Conservation (phyloP, 768 basidiomycete genomes). For the Lyophyllum semitale region DNA sequence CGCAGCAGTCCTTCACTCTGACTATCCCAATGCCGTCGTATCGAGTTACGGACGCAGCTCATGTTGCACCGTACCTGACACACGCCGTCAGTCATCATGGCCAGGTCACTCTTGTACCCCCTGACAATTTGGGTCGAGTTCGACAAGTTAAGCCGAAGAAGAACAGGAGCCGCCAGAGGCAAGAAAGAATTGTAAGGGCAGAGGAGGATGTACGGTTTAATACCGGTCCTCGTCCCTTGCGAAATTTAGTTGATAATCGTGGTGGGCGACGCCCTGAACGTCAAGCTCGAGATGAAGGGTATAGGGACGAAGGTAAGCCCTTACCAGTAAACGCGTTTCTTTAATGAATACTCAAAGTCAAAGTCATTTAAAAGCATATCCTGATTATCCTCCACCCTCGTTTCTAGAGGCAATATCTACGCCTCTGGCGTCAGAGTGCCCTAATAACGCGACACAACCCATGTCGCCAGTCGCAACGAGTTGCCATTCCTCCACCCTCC, state of each 20-base stretch:
- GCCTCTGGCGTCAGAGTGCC: conserved; percentile 38
- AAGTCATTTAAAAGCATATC: conserved; percentile 35
- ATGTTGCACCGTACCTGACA: conserved; percentile 59
- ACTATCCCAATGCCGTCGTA: conserved; percentile 45
- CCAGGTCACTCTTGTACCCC: conserved; percentile 48
- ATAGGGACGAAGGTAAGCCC: conserved; percentile 24
- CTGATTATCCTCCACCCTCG: conserved; percentile 75
- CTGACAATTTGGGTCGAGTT: conserved; percentile 52
- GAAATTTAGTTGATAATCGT: conserved; percentile 24
- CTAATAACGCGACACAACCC: conserved; percentile 35
- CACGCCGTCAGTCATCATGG: conserved; percentile 57
- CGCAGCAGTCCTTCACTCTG: conserved; percentile 31
- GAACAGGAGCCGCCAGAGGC: conserved; percentile 31
- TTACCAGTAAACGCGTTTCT: not conserved
- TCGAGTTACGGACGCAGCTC: conserved; percentile 50
- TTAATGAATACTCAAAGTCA: not conserved
- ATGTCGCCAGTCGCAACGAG: conserved; percentile 11
- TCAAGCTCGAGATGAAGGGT: conserved; percentile 21
- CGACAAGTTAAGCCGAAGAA: conserved; percentile 50
- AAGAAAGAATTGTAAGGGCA: conserved; percentile 41
- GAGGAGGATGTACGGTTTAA: conserved; percentile 51
- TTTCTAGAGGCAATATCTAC: conserved; percentile 69
- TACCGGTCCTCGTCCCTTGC: conserved; percentile 37
- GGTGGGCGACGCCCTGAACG: conserved; percentile 28
- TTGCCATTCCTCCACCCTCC: not conserved